phyloP scores from a whole-genome alignment of 495 filamentous ascomycete genomes.

The Neurospora sp. region DNA sequence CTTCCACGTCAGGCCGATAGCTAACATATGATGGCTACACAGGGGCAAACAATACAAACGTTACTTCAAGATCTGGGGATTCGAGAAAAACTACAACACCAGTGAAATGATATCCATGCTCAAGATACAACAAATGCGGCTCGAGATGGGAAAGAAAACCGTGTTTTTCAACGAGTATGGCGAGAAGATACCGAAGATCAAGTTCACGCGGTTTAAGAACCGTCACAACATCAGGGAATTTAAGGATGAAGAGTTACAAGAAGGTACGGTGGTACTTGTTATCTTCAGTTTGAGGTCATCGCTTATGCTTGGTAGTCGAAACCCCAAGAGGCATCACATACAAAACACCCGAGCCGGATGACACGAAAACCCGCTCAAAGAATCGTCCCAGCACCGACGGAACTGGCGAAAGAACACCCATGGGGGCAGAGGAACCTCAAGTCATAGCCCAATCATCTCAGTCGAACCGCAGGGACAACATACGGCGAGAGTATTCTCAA shows the following conservation, averaged over 20 bases:
- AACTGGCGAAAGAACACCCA: not conserved
- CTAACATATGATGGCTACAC: not conserved
- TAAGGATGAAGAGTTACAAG: not conserved
- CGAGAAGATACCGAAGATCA: slow-evolving; percentile 1
- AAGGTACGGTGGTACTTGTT: not conserved
- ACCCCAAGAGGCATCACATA: slow-evolving; percentile 6
- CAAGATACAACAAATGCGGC: slow-evolving; percentile 10
- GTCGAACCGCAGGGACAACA: not conserved
- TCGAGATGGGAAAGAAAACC: slow-evolving; percentile 4
- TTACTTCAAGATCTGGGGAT: slow-evolving; percentile 14
- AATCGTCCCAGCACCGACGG: not conserved
- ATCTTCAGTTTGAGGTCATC: not conserved
- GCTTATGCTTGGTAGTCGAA: slow-evolving; percentile 2
- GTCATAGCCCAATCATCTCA: not conserved
- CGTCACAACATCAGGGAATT: slow-evolving; percentile 4
- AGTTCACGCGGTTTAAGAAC: slow-evolving; percentile 12
- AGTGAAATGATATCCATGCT: slow-evolving; percentile 17
- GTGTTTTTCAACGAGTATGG: slow-evolving; percentile 10
- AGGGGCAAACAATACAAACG: slow-evolving; percentile 23
- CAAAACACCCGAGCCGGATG: slow-evolving; percentile 9
- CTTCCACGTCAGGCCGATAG: not conserved
- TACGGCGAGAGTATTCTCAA: not conserved
- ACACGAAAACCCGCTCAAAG: not conserved
- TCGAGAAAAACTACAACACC: slow-evolving; percentile 19
- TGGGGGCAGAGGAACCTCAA: not conserved